phyloP scores from a whole-genome alignment of 805 yeast genomes.

The Trichomonascus vanleenenianus region DNA sequence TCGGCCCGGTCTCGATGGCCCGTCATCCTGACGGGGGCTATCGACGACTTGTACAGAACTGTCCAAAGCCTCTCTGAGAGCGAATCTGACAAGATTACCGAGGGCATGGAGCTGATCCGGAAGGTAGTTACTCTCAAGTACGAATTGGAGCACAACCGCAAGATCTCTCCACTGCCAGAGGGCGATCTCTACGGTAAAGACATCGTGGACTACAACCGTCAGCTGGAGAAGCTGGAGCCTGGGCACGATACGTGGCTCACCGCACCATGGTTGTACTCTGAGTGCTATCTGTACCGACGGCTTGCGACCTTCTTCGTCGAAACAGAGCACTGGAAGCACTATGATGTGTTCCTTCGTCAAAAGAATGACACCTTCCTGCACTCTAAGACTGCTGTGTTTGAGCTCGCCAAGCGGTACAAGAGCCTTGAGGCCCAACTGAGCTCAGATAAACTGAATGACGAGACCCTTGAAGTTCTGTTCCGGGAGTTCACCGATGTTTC shows the following conservation, averaged over 20 bases:
- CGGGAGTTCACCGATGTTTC: conserved; percentile 82
- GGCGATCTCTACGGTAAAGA: conserved; percentile 31
- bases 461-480: conserved; percentile 48
- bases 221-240: conserved; percentile 30
- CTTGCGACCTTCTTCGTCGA: conserved; percentile 25
- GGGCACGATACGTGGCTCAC: conserved; percentile 55
- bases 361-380: conserved; percentile 70
- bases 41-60: conserved; percentile 49
- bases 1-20: conserved; percentile 88
- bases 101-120: conserved; percentile 40
- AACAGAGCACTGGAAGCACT: conserved; percentile 39
- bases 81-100: conserved; percentile 28
- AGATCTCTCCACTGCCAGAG: conserved; percentile 34
- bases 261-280: conserved; percentile 88
- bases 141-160: conserved; percentile 30
- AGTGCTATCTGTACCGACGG: conserved; percentile 72
- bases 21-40: conserved; percentile 58
- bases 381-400: conserved; percentile 70
- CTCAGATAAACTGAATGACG: conserved; percentile 26
- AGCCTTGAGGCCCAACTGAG: conserved; percentile 30
- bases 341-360: conserved; percentile 65
- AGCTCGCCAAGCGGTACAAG: conserved; percentile 61
- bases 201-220: conserved; percentile 52
- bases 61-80: conserved; percentile 21
- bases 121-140: conserved; percentile 38